Base-by-base conservation (phyloP, 2,329 filamentous ascomycete genomes). In the Phymatotrichopsis omnivora region DNA sequence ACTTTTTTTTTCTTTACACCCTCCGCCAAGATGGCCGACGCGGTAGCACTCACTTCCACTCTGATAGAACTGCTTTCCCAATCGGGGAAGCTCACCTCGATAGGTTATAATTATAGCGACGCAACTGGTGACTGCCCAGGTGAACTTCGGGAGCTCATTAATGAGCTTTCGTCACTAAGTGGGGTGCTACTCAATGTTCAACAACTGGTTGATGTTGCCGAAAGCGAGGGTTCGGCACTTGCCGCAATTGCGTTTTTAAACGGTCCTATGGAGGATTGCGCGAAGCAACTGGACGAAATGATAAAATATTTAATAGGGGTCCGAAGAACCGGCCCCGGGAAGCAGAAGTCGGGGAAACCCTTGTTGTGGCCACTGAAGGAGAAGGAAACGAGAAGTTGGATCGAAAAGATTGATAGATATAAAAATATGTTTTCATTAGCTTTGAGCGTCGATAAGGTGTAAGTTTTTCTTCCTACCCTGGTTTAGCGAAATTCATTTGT, bases 351-450 rank as follows among this genome's bases (percentile, higher is more conserved):
- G 4, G 20, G 43, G 4, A 39, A 34, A 17, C 29, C 42, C 16
- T 16, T 52, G 33, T 38, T 17, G 25, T 52, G 49, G 49, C 49
- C 49, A 20, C 24, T 52, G 17, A 39, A 43, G 28, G 49, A 41
- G 25, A 22, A 30, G 3, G 47, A 52, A n/a, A 52, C 42, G 1
- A 42, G 12, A 14, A 38, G 34, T 2, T 46, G 35, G 35, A 34
- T 52, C 14, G 27, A 14, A 3, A 51, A 28, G 22, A 38, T 52
- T 12, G 42, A 47, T 22, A 28, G 47, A 19, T 38, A 41, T 36
- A 51, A 52, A 20, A 49, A 34, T 1, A 42, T 38, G 6, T 47
- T 52, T 28, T 16, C 29, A n/a, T 25, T 52, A 35, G 41, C 42
- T 2, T 11, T 52, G 33, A 36, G 31, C 6, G 20, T 33, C 2